Percentiles rank a stretch among this genome's conserved stretches.
phyloP scores from a whole-genome alignment of 768 basidiomycete species.

The Boletus subparvulus region DNA sequence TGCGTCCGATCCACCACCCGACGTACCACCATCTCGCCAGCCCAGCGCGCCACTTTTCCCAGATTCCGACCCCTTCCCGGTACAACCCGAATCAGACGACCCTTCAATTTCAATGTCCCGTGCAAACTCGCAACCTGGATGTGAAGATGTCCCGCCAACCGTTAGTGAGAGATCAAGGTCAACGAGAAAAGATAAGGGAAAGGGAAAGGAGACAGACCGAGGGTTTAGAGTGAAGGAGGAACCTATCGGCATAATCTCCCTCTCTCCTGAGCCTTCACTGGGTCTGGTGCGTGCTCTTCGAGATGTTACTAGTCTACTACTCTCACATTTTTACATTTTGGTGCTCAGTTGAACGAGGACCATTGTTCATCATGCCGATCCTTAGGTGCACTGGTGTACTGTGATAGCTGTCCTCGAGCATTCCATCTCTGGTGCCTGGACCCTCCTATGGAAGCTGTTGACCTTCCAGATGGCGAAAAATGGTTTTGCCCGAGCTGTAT shows the following conservation, averaged over 20 bases:
- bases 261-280: conserved; percentile 37
- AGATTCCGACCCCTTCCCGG: conserved; percentile 52
- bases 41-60: conserved; percentile 41
- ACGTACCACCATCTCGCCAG: conserved; percentile 38
- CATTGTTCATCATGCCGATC: conserved; percentile 85
- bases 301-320: conserved; percentile 2
- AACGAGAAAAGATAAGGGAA: conserved; percentile 45
- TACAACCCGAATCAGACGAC: conserved; percentile 59
- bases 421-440: conserved; percentile 98
- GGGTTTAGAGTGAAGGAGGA: conserved; percentile 47
- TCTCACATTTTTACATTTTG: conserved; percentile 16
- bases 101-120: conserved; percentile 54
- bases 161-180: conserved; percentile 28
- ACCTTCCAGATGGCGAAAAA: conserved; percentile 76
- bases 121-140: conserved; percentile 51
- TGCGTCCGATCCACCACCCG: conserved; percentile 41
- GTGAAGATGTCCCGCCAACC: conserved; percentile 27
- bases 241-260: conserved; percentile 34
- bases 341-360: conserved; percentile 63
- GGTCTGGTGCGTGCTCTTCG: conserved; percentile 36
- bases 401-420: conserved; percentile 93
- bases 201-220: conserved; percentile 44
- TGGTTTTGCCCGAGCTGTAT: conserved; percentile 81
- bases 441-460: conserved; percentile 87
- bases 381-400: conserved; percentile 85